Evolutionary conservation across 805 yeast species (phyloP).

Genomic region (Kuraishia ogatae): DNA sequence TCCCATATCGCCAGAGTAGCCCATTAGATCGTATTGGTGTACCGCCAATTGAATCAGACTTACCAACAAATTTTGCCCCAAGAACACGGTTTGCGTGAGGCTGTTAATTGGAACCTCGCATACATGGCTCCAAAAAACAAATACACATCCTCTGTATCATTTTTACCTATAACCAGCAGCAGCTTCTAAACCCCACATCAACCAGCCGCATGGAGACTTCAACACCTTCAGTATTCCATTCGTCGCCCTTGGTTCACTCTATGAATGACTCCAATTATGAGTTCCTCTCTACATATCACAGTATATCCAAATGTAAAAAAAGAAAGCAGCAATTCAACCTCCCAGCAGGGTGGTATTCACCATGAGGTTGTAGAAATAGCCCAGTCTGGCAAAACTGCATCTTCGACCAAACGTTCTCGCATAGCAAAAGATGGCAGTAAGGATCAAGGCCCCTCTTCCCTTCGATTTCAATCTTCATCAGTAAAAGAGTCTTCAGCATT

Average conservation of each 20-base stretch:
- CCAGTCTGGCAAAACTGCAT: background rate
- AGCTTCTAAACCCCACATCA: background rate
- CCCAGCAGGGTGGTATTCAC: background rate
- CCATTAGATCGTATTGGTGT: too few species aligned
- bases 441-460: too few species aligned
- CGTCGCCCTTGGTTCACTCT: background rate
- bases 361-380: background rate
- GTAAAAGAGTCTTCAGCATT: background rate
- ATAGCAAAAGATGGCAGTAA: too few species aligned
- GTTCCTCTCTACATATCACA: conserved; percentile 1
- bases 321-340: background rate
- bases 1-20: too few species aligned
- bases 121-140: background rate
- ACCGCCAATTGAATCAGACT: too few species aligned
- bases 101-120: too few species aligned
- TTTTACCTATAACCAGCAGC: background rate
- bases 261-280: conserved; percentile 2
- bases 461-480: background rate
- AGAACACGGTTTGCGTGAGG: too few species aligned
- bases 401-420: background rate
- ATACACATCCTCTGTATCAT: background rate
- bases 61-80: too few species aligned
- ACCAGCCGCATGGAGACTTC: conserved; percentile 3
- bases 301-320: conserved; percentile 1
- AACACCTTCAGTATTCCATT: background rate